Conservation (phyloP, 257 asterid species). For the Jacaranda mimosifolia region DNA sequence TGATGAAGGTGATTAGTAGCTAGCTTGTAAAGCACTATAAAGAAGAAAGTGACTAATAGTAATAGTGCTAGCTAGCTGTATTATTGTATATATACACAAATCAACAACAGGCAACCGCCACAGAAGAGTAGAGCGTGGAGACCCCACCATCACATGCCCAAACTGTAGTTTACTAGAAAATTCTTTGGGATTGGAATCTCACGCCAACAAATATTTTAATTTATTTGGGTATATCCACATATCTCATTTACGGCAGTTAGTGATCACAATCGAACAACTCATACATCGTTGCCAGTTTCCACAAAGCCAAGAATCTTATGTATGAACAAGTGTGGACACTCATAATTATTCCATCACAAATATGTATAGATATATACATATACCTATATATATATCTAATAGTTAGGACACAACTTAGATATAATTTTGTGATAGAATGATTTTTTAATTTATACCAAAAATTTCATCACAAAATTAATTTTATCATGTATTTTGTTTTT, state of each 20-base stretch:
- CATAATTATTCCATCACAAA: too few relatives aligned
- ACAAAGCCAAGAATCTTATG: constrained; percentile 16
- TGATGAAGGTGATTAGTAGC: neutral
- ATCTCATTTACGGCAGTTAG: neutral
- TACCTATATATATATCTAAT: too few relatives aligned
- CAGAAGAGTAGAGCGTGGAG: neutral
- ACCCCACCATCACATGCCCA: constrained; percentile 26
- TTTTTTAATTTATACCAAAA: too few relatives aligned
- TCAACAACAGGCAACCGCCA: neutral
- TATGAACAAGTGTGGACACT: constrained; percentile 29
- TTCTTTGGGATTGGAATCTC: constrained; percentile 15
- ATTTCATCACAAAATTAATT: too few relatives aligned
- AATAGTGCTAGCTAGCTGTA: neutral
- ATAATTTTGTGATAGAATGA: too few relatives aligned
- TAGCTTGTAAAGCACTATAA: neutral
- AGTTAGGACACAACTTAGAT: too few relatives aligned
- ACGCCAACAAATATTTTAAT: neutral
- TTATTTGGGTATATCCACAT: too few relatives aligned
- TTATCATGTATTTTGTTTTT: too few relatives aligned
- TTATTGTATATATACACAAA: neutral
- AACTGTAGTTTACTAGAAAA: constrained; percentile 9
- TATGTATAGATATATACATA: too few relatives aligned
- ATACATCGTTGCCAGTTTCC: neutral
- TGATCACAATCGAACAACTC: constrained; percentile 12
- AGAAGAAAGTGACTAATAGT: neutral